phyloP scores from a whole-genome alignment of 2,329 filamentous ascomycete species.

The Magnaporthiopsis poae region DNA sequence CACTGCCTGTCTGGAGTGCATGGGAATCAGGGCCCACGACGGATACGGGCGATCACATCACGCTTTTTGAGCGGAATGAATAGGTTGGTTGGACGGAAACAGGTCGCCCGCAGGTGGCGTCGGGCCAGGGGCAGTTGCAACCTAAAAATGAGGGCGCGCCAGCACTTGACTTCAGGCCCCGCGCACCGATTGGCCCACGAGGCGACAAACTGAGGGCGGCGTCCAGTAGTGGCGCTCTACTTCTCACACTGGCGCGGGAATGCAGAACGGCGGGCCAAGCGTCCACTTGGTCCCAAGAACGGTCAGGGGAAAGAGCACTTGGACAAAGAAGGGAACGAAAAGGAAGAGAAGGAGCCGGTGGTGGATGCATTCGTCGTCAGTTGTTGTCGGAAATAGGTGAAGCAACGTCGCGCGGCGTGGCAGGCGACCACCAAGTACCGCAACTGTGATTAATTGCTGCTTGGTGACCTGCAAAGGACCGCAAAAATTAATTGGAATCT shows the following conservation, averaged over 20 bases:
- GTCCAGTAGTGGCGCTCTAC: background rate
- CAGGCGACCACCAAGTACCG: too few species aligned
- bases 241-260: background rate
- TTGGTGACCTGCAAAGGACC: background rate
- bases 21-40: background rate
- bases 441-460: background rate
- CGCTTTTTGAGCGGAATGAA: background rate
- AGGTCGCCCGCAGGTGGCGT: background rate
- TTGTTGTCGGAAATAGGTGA: too few species aligned
- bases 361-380: too few species aligned
- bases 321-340: background rate
- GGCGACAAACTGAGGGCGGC: background rate
- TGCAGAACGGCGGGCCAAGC: background rate
- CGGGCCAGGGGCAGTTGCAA: background rate
- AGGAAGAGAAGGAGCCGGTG: too few species aligned
- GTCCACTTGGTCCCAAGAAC: background rate
- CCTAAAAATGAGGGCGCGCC: background rate
- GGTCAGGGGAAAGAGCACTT: too few species aligned
- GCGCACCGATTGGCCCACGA: background rate
- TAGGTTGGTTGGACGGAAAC: background rate
- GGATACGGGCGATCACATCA: background rate
- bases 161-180: too few species aligned
- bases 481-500: background rate
- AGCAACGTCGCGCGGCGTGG: too few species aligned
- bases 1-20: background rate